These are phyloP conservation scores for Benincasa hispida DNA, from an alignment of 306 rosid genomes.

Conservation along the genomic window DNA sequence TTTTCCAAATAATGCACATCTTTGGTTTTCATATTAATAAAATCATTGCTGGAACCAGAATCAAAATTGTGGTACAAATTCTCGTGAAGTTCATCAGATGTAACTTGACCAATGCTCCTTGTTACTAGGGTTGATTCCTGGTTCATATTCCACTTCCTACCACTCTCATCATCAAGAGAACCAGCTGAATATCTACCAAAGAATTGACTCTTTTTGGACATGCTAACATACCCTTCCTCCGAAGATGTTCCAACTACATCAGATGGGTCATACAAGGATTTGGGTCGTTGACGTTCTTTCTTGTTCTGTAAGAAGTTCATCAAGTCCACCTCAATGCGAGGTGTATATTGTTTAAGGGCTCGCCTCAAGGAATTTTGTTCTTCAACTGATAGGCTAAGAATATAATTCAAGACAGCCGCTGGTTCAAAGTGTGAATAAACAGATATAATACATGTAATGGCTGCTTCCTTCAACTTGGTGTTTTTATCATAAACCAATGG, in stretches of 20 bases:
- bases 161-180: constrained; percentile 69
- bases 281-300: constrained; percentile 80
- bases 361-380: constrained; percentile 94
- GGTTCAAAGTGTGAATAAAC: constrained; percentile 91
- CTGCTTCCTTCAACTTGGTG: constrained; percentile 85
- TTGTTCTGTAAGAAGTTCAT: constrained; percentile 87
- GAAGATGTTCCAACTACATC: constrained; percentile 89
- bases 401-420: constrained; percentile 75
- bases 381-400: constrained; percentile 84
- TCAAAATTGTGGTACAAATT: constrained; percentile 44
- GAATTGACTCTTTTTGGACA: constrained; percentile 58
- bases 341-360: constrained; percentile 87
- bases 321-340: constrained; percentile 97
- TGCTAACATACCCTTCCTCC: constrained; percentile 74
- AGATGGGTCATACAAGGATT: constrained; percentile 76
- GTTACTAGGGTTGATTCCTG: constrained; percentile 50
- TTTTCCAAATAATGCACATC: constrained; percentile 24
- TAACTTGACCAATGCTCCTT: constrained; percentile 37
- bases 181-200: constrained; percentile 78
- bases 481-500: constrained; percentile 86
- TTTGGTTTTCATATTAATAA: constrained; percentile 34
- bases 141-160: constrained; percentile 82
- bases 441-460: constrained; percentile 92
- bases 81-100: constrained; percentile 56
- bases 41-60: constrained; percentile 32